A percentile compares a stretch with the other conserved stretches of the same genome.
Evolutionary conservation across 1,139 yeast genomes (phyloP).

Genomic region (Saccharomyces hybrid): DNA sequence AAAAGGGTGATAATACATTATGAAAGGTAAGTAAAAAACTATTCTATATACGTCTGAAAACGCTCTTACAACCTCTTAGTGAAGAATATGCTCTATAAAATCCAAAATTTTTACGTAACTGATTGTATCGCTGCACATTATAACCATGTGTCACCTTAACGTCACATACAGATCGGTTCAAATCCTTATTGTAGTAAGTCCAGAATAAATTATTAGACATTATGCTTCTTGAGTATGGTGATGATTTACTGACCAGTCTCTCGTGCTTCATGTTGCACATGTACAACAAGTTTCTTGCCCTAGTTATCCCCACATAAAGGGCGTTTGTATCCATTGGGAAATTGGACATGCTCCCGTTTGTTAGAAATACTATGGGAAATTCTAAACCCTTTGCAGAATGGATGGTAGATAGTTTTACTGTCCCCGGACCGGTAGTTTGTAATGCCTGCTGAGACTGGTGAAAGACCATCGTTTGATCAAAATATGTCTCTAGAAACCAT

Average conservation of each 20-base stretch:
- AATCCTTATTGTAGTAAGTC: conserved; percentile 26
- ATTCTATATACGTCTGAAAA: background rate
- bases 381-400: conserved; percentile 71
- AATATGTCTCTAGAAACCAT: conserved; percentile 42
- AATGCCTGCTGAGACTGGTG: conserved; percentile 14
- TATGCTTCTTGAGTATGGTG: background rate
- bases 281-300: conserved; percentile 52
- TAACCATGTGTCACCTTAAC: background rate
- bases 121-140: background rate
- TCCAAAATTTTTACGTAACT: background rate
- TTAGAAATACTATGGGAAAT: conserved; percentile 58
- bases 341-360: conserved; percentile 34
- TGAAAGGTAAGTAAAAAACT: background rate
- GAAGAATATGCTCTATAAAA: conserved; percentile 1
- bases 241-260: conserved; percentile 1
- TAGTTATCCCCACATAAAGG: conserved; percentile 58
- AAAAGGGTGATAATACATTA: background rate
- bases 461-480: conserved; percentile 36
- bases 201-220: conserved; percentile 20
- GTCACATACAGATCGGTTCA: conserved; percentile 9
- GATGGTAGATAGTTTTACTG: conserved; percentile 51
- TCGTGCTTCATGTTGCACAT: conserved; percentile 29
- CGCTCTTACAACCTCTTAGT: background rate
- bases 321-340: conserved; percentile 32
- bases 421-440: conserved; percentile 22